Conservation (phyloP, 73 alveolate genomes). For the Tetrahymena thermophila region DNA sequence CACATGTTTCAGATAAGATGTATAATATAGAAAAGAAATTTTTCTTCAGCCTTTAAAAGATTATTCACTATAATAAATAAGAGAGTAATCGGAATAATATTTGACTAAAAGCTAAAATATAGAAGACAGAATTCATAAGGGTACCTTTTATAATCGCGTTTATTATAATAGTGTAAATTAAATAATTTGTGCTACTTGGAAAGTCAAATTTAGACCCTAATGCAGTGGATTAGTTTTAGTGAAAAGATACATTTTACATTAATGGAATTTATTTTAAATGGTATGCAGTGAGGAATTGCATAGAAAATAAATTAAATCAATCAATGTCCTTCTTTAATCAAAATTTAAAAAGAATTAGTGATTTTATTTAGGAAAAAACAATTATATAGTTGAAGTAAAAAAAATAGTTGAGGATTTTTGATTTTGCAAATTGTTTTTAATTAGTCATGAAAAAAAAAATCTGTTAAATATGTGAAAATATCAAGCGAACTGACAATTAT, state of each 20-base stretch:
- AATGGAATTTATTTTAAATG: not conserved
- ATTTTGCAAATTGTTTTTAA: not conserved
- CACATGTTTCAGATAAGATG: not conserved
- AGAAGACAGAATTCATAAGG: not conserved
- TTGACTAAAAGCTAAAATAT: not conserved
- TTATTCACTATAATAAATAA: not conserved
- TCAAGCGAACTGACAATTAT: not conserved
- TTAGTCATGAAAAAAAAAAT: not conserved
- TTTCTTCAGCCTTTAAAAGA: not conserved
- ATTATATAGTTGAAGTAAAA: not conserved
- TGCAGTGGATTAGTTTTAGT: not conserved
- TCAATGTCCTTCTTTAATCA: not conserved
- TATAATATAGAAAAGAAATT: not conserved
- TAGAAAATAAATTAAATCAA: not conserved
- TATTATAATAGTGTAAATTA: not conserved
- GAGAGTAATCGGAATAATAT: not conserved
- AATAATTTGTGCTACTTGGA: not conserved
- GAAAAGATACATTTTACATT: not conserved
- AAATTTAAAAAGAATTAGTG: not conserved
- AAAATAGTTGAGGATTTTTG: not conserved
- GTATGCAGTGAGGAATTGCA: not conserved
- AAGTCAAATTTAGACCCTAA: not conserved
- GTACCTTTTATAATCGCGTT: not conserved
- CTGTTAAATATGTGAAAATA: not conserved
- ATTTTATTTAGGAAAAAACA: not conserved